Conservation (phyloP, 208 protist species). For the Leishmania braziliensis region DNA sequence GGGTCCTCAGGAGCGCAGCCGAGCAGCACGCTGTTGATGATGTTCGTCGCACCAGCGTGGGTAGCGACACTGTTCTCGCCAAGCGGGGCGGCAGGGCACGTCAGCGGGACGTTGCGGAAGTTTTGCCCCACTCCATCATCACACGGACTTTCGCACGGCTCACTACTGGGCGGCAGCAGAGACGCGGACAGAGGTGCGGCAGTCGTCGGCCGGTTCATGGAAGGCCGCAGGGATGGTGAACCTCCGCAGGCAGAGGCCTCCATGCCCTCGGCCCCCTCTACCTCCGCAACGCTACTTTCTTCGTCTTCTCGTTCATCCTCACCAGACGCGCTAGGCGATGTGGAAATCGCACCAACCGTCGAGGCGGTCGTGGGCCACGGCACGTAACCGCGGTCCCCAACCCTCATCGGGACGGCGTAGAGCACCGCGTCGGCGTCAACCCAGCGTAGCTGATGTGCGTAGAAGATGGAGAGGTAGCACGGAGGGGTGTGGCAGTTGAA, state of each 20-base stretch:
- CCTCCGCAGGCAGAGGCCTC: background rate
- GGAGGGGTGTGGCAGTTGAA: conserved; percentile 69
- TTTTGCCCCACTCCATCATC: too few relatives aligned
- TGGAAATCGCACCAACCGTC: background rate
- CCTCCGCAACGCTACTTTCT: background rate
- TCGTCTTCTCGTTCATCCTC: conserved; percentile 19
- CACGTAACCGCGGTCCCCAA: conserved; percentile 72
- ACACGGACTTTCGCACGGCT: background rate
- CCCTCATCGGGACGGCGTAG: conserved; percentile 74
- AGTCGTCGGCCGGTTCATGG: background rate
- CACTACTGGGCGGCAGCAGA: background rate
- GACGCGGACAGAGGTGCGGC: background rate
- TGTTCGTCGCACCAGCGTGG: conserved; percentile 40
- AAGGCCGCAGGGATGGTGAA: background rate
- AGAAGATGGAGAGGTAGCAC: conserved; percentile 77
- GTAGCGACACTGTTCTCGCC: conserved; percentile 31
- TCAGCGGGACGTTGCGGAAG: background rate
- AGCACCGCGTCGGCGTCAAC: conserved; percentile 61
- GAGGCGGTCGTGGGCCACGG: conserved; percentile 29
- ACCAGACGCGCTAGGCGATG: conserved; percentile 8
- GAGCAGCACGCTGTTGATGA: conserved; percentile 51
- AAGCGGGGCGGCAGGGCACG: conserved; percentile 12
- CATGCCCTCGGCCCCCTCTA: background rate
- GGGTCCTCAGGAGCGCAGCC: conserved; percentile 38
- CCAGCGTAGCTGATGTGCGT: conserved; percentile 62